Evolutionary conservation across 1,139 yeast species (phyloP), one percentile per base, ranked within the genome.

Genomic region (Diutina siamensis): DNA sequence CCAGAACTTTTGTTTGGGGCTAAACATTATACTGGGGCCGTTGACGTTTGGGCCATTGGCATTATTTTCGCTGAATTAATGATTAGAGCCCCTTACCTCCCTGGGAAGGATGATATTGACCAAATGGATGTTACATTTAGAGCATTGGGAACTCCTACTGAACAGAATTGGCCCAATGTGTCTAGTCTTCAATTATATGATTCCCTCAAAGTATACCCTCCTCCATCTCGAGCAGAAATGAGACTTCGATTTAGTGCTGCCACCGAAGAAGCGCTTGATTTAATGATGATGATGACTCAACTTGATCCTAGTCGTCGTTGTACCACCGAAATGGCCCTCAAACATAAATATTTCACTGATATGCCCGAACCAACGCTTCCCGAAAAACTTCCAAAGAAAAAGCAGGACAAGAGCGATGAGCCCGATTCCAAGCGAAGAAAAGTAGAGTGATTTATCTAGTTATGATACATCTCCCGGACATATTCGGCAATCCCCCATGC

Each of bases 71-170:
- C 97, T 0, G 98, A 92, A 57, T 67, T 92, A 54, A 88, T 92
- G 97, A 68, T 92, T 53, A 72, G 99, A 57, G 86, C 87, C 2
- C 98, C 99, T 1, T 92, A 92, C 59, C 65, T 94, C 45, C 95
- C 99, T 0, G 98, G 97, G 1, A 78, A 77, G 52, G 92, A 86
- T 53, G 98, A 92, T 60, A 64, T 79, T 1, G 95, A 89, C 56
- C 99, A 92, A 60, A 66, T 89, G 38, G 94, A 83, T 48, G 84
- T 88, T 12, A 92, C 97, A 0, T 89, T 92, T 58, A 76, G 88
- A 55, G 98, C 98, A 0, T 66, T 89, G 51, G 99, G 99, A 0
- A 88, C 98, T 0, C 98, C 99, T 2, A 85, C 95, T 0, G 96
- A 89, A 54, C 80, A 74, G 41, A 79, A 71, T 2, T 92, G 99